phyloP scores from a whole-genome alignment of 2,329 filamentous ascomycete genomes.

The Paecilomyces niveus region DNA sequence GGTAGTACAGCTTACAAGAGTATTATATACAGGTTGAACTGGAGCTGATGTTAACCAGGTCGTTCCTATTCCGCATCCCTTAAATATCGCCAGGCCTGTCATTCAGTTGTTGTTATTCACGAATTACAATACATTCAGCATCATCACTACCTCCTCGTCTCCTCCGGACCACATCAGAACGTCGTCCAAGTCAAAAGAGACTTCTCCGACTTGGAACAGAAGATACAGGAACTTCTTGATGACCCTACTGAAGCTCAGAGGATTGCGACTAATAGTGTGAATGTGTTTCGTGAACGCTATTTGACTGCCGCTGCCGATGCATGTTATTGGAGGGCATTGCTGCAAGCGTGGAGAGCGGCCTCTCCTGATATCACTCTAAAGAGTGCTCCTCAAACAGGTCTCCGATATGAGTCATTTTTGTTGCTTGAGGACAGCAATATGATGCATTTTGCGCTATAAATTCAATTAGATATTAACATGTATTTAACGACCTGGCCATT shows the following conservation, averaged over 20 bases:
- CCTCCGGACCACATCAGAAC: slow-evolving; percentile 40
- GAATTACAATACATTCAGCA: slow-evolving; percentile 43
- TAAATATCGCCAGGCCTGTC: slow-evolving; percentile 45
- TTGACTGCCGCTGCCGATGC: slow-evolving; percentile 44
- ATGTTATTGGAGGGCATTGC: slow-evolving; percentile 45
- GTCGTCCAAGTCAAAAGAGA: slow-evolving; percentile 42
- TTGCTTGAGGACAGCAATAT: slow-evolving; percentile 15
- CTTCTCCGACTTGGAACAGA: slow-evolving; percentile 48
- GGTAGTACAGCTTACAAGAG: slow-evolving; percentile 22
- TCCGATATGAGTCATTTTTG: slow-evolving; percentile 26
- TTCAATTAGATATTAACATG: no score
- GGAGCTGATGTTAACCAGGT: slow-evolving; percentile 10
- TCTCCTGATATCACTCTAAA: slow-evolving; percentile 12
- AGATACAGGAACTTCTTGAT: slow-evolving; percentile 29
- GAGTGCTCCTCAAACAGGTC: slow-evolving; percentile 9
- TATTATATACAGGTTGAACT: background rate
- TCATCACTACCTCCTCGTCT: slow-evolving; percentile 38
- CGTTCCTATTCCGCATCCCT: slow-evolving; percentile 43
- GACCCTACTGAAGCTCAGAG: slow-evolving; percentile 31
- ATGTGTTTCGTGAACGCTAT: slow-evolving; percentile 43
- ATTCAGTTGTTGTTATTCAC: slow-evolving; percentile 41
- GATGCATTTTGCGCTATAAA: slow-evolving; percentile 10
- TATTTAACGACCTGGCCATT: no score
- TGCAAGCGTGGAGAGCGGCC: slow-evolving; percentile 22
- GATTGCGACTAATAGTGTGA: slow-evolving; percentile 42